phyloP scores from a whole-genome alignment of 2,329 filamentous ascomycete species.

The Pestalotiopsis sp. region DNA sequence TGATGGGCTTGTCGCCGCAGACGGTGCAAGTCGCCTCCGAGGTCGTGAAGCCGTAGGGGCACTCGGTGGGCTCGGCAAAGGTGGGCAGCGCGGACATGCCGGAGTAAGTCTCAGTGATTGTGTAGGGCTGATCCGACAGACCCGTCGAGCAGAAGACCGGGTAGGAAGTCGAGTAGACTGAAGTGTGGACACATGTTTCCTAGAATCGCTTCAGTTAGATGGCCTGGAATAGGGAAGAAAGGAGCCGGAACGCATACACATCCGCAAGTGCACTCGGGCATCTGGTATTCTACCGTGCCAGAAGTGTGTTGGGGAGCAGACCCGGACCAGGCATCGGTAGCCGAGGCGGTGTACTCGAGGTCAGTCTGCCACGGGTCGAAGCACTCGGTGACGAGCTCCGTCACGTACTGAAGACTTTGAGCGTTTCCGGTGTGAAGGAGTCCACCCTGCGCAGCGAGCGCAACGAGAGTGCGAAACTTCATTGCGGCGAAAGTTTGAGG shows the following conservation, averaged over 20 bases:
- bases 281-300: not conserved
- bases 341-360: not conserved
- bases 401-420: not conserved
- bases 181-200: not conserved
- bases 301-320: not conserved
- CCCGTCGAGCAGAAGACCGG: not conserved
- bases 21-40: not conserved
- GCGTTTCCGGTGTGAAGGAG: not conserved
- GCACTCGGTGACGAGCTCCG: not conserved
- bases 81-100: not conserved
- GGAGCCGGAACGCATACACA: not conserved
- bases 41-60: not conserved
- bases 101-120: not conserved
- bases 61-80: not conserved
- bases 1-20: not conserved
- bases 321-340: not conserved
- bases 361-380: not conserved
- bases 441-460: not conserved
- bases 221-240: too few relatives aligned
- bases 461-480: not conserved
- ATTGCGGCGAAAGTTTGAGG: not conserved
- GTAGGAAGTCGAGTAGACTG: not conserved
- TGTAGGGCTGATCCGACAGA: not conserved
- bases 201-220: constrained; percentile 8
- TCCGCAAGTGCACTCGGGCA: not conserved